phyloP scores from a whole-genome alignment of 148 eudicot species.

The Cornus florida region DNA sequence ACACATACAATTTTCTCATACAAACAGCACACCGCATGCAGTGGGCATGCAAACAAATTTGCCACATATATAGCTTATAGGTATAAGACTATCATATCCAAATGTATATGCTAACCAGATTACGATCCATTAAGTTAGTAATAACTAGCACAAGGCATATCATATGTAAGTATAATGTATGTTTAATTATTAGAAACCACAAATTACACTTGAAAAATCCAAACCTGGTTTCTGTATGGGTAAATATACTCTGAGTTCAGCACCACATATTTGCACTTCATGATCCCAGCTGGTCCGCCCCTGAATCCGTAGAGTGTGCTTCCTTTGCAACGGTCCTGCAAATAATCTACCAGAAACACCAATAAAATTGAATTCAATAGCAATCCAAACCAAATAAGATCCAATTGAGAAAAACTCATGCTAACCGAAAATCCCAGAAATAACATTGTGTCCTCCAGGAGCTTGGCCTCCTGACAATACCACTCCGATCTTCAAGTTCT shows the following conservation, averaged over 20 bases:
- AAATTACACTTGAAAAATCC: background rate
- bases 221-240: slow-evolving; percentile 97
- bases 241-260: slow-evolving; percentile 77
- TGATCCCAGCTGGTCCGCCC: slow-evolving; percentile 99
- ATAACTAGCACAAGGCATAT: background rate
- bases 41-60: background rate
- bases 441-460: slow-evolving; percentile 99
- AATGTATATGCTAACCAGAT: background rate
- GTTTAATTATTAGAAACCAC: background rate
- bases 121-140: background rate
- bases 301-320: slow-evolving; percentile 85
- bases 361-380: background rate
- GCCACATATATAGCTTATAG: background rate
- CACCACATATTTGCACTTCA: slow-evolving; percentile 85
- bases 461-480: slow-evolving; percentile 98
- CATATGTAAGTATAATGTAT: background rate
- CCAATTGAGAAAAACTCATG: background rate
- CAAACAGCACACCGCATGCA: background rate
- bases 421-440: slow-evolving; percentile 89
- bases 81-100: background rate
- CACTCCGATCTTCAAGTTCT: slow-evolving; percentile 82
- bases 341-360: slow-evolving; percentile 55
- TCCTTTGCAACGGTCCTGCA: slow-evolving; percentile 81
- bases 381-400: slow-evolving; percentile 7
- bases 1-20: background rate